Evolutionary conservation across 768 basidiomycete species (phyloP), one percentile per base, ranked within the genome.

Genomic region (Mycena rebaudengoi): DNA sequence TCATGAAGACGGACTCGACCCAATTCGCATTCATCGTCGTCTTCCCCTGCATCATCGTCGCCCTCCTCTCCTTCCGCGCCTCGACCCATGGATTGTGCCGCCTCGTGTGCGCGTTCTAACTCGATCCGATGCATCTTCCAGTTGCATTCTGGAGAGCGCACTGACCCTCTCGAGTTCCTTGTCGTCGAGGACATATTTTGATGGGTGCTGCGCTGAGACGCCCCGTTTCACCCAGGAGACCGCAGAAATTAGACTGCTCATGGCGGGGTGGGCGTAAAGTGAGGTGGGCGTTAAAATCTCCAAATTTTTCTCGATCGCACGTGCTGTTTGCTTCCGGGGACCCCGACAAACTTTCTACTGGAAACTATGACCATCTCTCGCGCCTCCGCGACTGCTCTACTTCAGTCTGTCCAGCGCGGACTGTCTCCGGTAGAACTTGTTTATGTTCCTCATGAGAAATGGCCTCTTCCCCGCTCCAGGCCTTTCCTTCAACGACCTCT

Each of bases 91-190:
- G 85, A 81, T 55, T 87, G 81, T 11, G 89, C 91, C 23, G 90
- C 91, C 64, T 90, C 83, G 75, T 91, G 91, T 29, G 93, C 93
- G 26, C 89, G 85, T 79, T 93, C 88, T 18, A 96, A 84, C 75
- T 96, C 96, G 68, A 88, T 81, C 58, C 89, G 88, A n/a, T 10
- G 96, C 96, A 81, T 96, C 95, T 66, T 97, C 95, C 29, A 97
- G 86, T 72, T 96, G 91, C 60, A 95, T 91, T 53, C 88, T 80
- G 14, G 96, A 95, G 25, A 99, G 85, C 21, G 90, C 84, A 68
- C 94, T 95, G 50, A 99, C 94, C 25, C 98, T 88, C 72, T 91
- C 88, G 13, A 99, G 83, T 77, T 99, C 98, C 52, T 86, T 80
- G 71, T 96, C 94, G 71, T 98, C 95, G 29, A 99, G 88, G 52